Evolutionary conservation across 805 yeast genomes (phyloP), one percentile per base, ranked within the genome.

Genomic region (Candida bentonensis): DNA sequence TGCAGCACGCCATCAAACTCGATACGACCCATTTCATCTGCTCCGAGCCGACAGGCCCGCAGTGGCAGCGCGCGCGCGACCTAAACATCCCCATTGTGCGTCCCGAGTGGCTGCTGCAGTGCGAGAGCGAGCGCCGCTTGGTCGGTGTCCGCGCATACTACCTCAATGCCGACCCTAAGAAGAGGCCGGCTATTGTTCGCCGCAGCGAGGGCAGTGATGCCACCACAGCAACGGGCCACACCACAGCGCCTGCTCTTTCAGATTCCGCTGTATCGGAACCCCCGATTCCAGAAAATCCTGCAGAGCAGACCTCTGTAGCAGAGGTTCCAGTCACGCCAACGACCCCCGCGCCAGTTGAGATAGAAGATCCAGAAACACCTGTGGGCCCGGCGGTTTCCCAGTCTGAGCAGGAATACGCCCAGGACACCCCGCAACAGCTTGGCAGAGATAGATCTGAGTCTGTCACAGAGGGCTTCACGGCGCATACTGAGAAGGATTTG

Each of bases 91-190:
- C 98, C 2, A 75, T 92, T 33, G 88, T 92, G 22, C 74, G 95
- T 60, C 97, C 98, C 0, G 96, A 92, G 60, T 92, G 97, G 97
- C 67, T 92, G 46, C 81, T 82, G 61, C 96, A 96, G 0, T 92
- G 97, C 66, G 94, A 84, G 54, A 61, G 72, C 39, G 96, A 88
- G 57, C 76, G 92, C 53, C 67, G 95, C 56, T 79, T 92, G 45
- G 94, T 88, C 39, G 96, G 97, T 22, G 98, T 92, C 15, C 73
- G 94, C 55, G 86, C 85, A 50, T 70, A 68, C 51, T 78, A 76
- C 51, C 44, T 64, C 44, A 53, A 57, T 23, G 66, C 63, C 2
- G 65, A 61, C 42, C 60, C 67, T 22, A 56, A 53, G 42, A 44
- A 47, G 34, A 44, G 61, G 36, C 54, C 60, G 17, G 48, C 50